Evolutionary conservation across 139 green algal genomes (phyloP).

Genomic region (Limnomonas spitsbergensis): DNA sequence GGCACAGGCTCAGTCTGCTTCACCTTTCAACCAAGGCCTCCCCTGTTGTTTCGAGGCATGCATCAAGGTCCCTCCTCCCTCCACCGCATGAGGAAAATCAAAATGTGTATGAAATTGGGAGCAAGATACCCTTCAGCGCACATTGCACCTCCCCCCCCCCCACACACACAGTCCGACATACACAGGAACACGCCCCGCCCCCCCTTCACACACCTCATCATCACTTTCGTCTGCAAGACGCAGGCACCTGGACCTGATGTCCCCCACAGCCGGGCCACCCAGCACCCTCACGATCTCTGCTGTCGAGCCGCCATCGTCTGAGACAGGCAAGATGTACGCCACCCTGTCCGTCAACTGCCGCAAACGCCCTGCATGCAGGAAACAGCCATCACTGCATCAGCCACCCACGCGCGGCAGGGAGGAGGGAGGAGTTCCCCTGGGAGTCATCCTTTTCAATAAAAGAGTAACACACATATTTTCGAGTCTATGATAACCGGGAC

Average conservation of each 20-base stretch:
- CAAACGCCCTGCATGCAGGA: slow-evolving; percentile 54
- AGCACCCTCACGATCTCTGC: slow-evolving; percentile 97
- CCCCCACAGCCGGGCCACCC: slow-evolving; percentile 92
- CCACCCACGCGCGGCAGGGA: neutral
- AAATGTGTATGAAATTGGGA: too few species aligned
- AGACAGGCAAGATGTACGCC: slow-evolving; percentile 93
- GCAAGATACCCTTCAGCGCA: too few species aligned
- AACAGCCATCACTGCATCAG: neutral
- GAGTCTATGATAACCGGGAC: neutral
- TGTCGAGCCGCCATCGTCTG: slow-evolving; percentile 93
- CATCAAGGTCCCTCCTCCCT: too few species aligned
- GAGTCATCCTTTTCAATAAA: neutral
- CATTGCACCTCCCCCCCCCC: too few species aligned
- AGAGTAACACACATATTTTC: neutral
- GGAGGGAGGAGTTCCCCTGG: too few species aligned
- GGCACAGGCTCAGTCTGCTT: too few species aligned
- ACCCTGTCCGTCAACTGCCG: slow-evolving; percentile 75
- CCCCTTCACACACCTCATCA: slow-evolving; percentile 74
- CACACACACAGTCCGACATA: too few species aligned
- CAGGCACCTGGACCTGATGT: slow-evolving; percentile 94
- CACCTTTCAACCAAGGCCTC: too few species aligned
- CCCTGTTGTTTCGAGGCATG: too few species aligned
- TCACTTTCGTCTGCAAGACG: slow-evolving; percentile 86
- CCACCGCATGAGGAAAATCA: too few species aligned
- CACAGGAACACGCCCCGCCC: too few species aligned